Evolutionary conservation across 2,329 filamentous ascomycete genomes (phyloP).

Genomic region (Cylindrodendrum hubeiense): DNA sequence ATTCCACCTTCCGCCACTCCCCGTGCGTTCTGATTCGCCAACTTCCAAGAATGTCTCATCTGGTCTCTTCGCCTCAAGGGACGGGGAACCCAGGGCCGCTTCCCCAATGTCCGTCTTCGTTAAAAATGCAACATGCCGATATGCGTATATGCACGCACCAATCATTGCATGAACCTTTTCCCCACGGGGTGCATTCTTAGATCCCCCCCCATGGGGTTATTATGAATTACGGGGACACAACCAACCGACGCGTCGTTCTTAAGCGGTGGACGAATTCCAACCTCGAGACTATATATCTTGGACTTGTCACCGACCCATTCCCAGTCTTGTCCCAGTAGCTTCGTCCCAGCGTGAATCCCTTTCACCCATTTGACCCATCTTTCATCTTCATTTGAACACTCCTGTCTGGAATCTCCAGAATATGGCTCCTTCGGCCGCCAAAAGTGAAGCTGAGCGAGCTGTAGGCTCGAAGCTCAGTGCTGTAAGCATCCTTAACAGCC

Average conservation of each 20-base stretch:
- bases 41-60: too few relatives aligned
- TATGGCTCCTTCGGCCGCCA: background rate
- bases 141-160: background rate
- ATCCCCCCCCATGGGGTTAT: background rate
- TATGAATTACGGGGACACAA: background rate
- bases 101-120: too few relatives aligned
- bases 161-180: background rate
- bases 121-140: background rate
- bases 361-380: background rate
- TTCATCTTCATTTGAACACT: background rate
- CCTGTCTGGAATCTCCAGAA: too few relatives aligned
- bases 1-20: constrained; percentile 9
- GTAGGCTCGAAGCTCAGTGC: constrained; percentile 6
- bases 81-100: too few relatives aligned
- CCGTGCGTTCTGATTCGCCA: background rate
- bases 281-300: background rate
- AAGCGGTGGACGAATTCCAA: background rate
- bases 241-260: background rate
- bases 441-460: background rate
- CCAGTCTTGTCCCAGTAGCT: background rate
- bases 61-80: too few relatives aligned
- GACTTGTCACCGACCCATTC: background rate
- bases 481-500: background rate
- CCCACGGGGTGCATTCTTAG: background rate
- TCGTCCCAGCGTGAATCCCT: background rate